phyloP scores from a whole-genome alignment of 2,329 filamentous ascomycete genomes.

The Xylaria sp. region DNA sequence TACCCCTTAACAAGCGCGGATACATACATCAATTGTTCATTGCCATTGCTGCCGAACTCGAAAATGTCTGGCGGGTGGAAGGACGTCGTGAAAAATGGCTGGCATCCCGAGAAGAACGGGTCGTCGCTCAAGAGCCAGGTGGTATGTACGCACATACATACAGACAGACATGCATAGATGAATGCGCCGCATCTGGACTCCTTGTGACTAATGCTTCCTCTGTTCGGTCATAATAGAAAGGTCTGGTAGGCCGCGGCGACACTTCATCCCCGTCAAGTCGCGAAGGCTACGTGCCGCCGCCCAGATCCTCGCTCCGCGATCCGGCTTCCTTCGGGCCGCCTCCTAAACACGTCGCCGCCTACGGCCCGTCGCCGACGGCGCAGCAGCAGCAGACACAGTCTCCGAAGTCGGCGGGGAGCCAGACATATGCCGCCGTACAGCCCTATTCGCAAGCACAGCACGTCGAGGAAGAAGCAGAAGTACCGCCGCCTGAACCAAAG shows the following conservation, averaged over 20 bases:
- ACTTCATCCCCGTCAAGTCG: constrained; percentile 41
- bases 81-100: constrained; percentile 62
- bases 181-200: not conserved
- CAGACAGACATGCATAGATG: not conserved
- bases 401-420: constrained; percentile 34
- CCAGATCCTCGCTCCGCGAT: constrained; percentile 78
- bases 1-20: not conserved
- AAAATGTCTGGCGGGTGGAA: constrained; percentile 59
- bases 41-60: not conserved
- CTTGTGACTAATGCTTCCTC: constrained; percentile 28
- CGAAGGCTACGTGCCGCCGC: constrained; percentile 58
- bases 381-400: constrained; percentile 20
- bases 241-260: constrained; percentile 57
- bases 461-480: constrained; percentile 49
- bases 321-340: constrained; percentile 83
- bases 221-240: constrained; percentile 53
- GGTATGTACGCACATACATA: constrained; percentile 52
- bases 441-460: constrained; percentile 47
- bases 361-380: constrained; percentile 18
- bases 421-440: constrained; percentile 28
- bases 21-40: not conserved
- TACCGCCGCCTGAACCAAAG: constrained; percentile 63
- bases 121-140: constrained; percentile 57
- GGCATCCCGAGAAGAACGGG: constrained; percentile 62
- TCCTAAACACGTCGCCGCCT: constrained; percentile 68